phyloP scores from a whole-genome alignment of 2,329 filamentous ascomycete species.

The Aspergillus sp. region DNA sequence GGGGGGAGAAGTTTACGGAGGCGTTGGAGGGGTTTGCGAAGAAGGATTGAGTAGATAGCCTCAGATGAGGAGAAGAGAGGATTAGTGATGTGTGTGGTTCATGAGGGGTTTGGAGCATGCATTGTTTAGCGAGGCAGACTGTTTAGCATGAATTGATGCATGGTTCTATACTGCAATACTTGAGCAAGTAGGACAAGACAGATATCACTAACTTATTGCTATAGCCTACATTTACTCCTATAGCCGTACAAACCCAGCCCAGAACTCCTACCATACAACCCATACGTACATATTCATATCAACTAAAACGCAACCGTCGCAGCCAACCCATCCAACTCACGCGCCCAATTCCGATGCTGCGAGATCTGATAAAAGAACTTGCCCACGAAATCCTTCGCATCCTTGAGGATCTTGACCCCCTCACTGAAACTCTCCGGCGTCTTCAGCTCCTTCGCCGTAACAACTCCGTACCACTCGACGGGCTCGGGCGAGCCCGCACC shows the following conservation, averaged over 20 bases:
- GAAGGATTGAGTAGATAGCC: neutral
- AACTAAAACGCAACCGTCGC: slow-evolving; percentile 64
- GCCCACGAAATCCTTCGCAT: slow-evolving; percentile 69
- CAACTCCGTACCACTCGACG: slow-evolving; percentile 41
- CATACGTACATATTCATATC: neutral
- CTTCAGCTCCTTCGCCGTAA: slow-evolving; percentile 33
- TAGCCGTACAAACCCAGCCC: neutral
- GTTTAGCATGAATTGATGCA: too few species aligned
- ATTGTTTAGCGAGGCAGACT: too few species aligned
- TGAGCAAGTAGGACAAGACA: too few species aligned
- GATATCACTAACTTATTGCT: neutral
- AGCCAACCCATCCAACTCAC: slow-evolving; percentile 74
- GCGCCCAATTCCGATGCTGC: slow-evolving; percentile 72
- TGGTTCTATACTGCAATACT: too few species aligned
- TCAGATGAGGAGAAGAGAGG: too few species aligned
- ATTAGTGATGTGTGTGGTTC: too few species aligned
- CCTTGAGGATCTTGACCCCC: slow-evolving; percentile 63
- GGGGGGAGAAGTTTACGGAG: slow-evolving; percentile 37
- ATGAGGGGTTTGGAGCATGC: too few species aligned
- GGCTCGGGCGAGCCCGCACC: slow-evolving; percentile 21
- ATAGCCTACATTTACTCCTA: neutral
- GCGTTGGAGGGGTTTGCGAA: neutral
- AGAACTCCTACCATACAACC: neutral
- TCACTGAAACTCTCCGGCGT: slow-evolving; percentile 27
- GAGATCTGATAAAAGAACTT: slow-evolving; percentile 72